Base-by-base conservation (phyloP, 495 filamentous ascomycete species). In the Xylaria intraflava region DNA sequence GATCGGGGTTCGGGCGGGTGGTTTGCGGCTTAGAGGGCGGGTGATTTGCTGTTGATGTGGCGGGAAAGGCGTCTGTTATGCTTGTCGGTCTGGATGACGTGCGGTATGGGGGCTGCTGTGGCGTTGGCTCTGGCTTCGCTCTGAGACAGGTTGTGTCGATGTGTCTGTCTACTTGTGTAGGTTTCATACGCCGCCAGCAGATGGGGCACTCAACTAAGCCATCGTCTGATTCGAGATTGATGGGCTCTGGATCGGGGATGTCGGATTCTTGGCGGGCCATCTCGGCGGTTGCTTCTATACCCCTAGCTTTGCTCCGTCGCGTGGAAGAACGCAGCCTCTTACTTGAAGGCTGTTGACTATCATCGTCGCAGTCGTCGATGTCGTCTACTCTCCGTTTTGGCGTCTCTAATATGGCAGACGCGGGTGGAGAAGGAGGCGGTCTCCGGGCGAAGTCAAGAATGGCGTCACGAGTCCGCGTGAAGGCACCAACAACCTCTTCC, bases 191-290 rank as follows among this genome's bases (percentile, higher is more conserved):
- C 50, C 77, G 73, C 22, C 68, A 65, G 65, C 93, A 98, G 6
- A 91, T 84, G 0, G 93, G 93, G 67, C 93, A 98, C 14, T 80
- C 70, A 3, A 89, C 84, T 17, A 92, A 69, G 6, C 88, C 91
- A 57, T 92, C 86, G 47, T 84, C 83, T 80, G 62, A 59, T 51
- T 75, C 65, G 27, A 58, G 59, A 0, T 35, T 11, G 7, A 10
- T 58, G 9, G 61, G 61, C 11, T 71, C 67, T 36, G 51, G 46
- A 16, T 71, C 64, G 41, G 46, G 55, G 22, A 51, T 57, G 47
- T 70, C 66, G 54, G 40, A 59, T 61, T 72, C 68, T 6, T 67
- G 59, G 7, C 55, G 61, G n/a, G 64, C 68, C 40, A 73, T 66
- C 0, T 65, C 57, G 0, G 66, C 64, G 0, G 69, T 68, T 0